Evolutionary conservation across 1,284 basidiomycete genomes (phyloP).

Genomic region (Pyrrhoderma noxium): DNA sequence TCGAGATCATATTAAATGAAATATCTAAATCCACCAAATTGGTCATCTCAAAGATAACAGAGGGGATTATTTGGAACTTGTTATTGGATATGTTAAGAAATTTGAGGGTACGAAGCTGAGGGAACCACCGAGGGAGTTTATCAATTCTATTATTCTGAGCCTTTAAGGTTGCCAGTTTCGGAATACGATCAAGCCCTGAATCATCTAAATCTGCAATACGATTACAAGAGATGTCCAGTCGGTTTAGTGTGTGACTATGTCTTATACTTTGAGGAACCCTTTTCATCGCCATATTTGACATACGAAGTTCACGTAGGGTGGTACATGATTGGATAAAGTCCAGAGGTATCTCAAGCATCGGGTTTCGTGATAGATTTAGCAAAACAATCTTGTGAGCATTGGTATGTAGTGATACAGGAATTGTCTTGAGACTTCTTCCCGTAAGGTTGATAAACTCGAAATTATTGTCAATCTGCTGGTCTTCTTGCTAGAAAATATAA

Average conservation of each 20-base stretch:
- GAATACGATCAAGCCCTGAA: slow-evolving; percentile 74
- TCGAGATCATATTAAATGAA: slow-evolving; percentile 88
- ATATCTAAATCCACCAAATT: slow-evolving; percentile 83
- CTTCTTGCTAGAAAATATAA: slow-evolving; percentile 37
- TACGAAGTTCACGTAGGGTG: slow-evolving; percentile 75
- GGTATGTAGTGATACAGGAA: slow-evolving; percentile 85
- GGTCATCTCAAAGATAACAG: slow-evolving; percentile 69
- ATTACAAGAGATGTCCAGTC: slow-evolving; percentile 91
- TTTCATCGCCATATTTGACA: slow-evolving; percentile 95
- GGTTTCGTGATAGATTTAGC: slow-evolving; percentile 90
- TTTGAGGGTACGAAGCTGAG: slow-evolving; percentile 63
- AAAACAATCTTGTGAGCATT: slow-evolving; percentile 83
- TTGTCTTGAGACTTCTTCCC: slow-evolving; percentile 77
- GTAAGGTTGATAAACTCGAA: slow-evolving; percentile 85
- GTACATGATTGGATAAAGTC: slow-evolving; percentile 94
- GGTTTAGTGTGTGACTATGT: slow-evolving; percentile 67
- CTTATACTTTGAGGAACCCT: slow-evolving; percentile 83
- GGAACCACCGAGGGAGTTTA: slow-evolving; percentile 81
- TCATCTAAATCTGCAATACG: slow-evolving; percentile 88
- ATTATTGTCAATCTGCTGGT: slow-evolving; percentile 66
- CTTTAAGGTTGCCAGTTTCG: slow-evolving; percentile 66
- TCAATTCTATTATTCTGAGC: slow-evolving; percentile 93
- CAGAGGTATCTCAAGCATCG: slow-evolving; percentile 92
- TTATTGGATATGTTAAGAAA: slow-evolving; percentile 97
- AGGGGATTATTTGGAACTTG: slow-evolving; percentile 80